Conservation (phyloP, 495 filamentous ascomycete species). For the Podospora sp. region DNA sequence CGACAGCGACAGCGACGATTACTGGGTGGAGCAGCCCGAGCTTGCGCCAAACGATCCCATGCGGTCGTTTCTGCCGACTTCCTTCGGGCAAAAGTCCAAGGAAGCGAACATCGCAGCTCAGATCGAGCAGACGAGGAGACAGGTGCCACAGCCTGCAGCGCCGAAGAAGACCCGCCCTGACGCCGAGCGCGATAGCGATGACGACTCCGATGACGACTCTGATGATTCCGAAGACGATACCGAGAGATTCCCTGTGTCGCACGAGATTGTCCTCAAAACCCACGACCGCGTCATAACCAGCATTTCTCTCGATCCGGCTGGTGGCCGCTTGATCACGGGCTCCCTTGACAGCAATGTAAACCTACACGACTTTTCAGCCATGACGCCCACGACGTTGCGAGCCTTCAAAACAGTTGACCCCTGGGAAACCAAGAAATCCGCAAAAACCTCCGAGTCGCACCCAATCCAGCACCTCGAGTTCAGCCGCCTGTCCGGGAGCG, state of each 20-base stretch:
- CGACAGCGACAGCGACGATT: constrained; percentile 69
- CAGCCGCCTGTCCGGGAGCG: constrained; percentile 77
- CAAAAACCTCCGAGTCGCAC: constrained; percentile 75
- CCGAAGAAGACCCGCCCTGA: constrained; percentile 42
- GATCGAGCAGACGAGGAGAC: constrained; percentile 74
- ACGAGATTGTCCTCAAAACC: constrained; percentile 88
- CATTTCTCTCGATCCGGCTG: constrained; percentile 79
- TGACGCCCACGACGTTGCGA: constrained; percentile 90
- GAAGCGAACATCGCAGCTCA: constrained; percentile 75
- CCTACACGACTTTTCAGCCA: constrained; percentile 90
- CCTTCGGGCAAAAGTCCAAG: constrained; percentile 83
- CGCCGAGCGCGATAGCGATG: constrained; percentile 46
- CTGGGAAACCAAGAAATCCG: constrained; percentile 69
- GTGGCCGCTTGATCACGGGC: constrained; percentile 80
- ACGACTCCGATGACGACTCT: constrained; percentile 63
- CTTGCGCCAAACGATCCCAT: constrained; percentile 71
- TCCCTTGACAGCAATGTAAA: constrained; percentile 91
- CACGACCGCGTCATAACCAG: constrained; percentile 89
- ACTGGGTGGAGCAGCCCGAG: constrained; percentile 51
- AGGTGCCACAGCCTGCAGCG: constrained; percentile 37
- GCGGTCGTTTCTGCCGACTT: constrained; percentile 75
- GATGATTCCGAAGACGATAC: constrained; percentile 65
- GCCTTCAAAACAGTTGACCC: constrained; percentile 94
- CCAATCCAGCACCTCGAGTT: constrained; percentile 83
- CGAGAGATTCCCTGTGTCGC: constrained; percentile 90